Base-by-base conservation (phyloP, 345 rosid genomes). In the Dipteronia sinensis region DNA sequence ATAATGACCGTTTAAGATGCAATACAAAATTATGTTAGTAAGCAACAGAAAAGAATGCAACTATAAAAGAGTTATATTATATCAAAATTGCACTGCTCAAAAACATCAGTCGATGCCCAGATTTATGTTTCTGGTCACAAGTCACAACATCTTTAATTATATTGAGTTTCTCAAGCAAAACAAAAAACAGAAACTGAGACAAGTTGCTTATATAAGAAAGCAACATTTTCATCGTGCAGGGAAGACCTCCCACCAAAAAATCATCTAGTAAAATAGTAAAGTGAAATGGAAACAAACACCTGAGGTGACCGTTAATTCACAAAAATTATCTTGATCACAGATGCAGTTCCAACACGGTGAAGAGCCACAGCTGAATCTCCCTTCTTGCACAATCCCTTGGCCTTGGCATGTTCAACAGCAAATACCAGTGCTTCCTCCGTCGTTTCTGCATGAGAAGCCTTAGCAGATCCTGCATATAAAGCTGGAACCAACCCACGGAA, bases 341-440 rank as follows among this genome's bases (percentile, higher is more conserved):
- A 93, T 62, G 99, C 93, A 78, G 91, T 85, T 83, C 97, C 98
- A 16, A 93, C 81, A 1, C 99, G 93, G 78, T 91, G 99, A 85
- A 95, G 87, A 74, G 93, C 99, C 73, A 93, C 97, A 40, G 91
- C 94, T 0, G 98, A 91, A 71, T 95, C 99, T 49, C 98, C 98
- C 12, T 76, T 83, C 77, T 88, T 86, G 81, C 99, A 93, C 25
- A 95, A 82, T 66, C 89, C 93, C 80, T 76, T 91, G 22, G 77
- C 82, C 85, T 94, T 92, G 19, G 90, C 99, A 72, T 87, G 81
- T 77, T 88, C 78, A 63, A 93, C 81, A 2, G 98, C 90, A 81
- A 90, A 95, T 72, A 87, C 99, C 15, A 95, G 79, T 73, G 98
- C 97, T 88, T 95, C 97, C 70, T 91, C 99, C 13, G 98, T 95